phyloP scores from a whole-genome alignment of 352 stramenopile species.

The Globisporangium polare region DNA sequence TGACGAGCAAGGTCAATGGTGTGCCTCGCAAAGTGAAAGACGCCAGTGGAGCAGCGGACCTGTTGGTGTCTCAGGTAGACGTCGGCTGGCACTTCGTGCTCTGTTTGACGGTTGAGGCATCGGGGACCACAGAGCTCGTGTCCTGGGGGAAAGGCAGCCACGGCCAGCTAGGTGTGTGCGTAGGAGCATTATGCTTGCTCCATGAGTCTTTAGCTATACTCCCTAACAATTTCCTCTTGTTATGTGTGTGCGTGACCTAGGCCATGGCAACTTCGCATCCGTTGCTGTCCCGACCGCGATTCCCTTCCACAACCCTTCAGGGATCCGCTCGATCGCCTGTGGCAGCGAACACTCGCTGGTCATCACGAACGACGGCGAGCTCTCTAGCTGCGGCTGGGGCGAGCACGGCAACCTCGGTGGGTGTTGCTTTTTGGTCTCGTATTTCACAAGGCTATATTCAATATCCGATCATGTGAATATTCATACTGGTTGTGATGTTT shows the following conservation, averaged over 20 bases:
- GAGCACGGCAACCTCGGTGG: slow-evolving; percentile 83
- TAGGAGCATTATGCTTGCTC: not conserved
- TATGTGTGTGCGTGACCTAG: not conserved
- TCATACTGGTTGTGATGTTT: too few relatives aligned
- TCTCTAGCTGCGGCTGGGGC: slow-evolving; percentile 80
- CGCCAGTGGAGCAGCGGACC: not conserved
- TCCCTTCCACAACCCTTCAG: slow-evolving; percentile 18
- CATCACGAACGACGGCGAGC: slow-evolving; percentile 35
- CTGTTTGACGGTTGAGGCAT: slow-evolving; percentile 28
- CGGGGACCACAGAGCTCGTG: slow-evolving; percentile 22
- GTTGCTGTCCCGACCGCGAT: slow-evolving; percentile 9
- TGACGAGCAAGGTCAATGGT: slow-evolving; percentile 19
- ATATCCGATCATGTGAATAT: too few relatives aligned
- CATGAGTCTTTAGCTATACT: not conserved
- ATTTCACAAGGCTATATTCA: too few relatives aligned
- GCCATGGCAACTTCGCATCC: slow-evolving; percentile 15
- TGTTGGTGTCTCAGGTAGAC: slow-evolving; percentile 32
- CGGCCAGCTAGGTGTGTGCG: slow-evolving; percentile 57
- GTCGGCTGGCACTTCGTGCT: slow-evolving; percentile 82
- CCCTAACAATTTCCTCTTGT: too few relatives aligned
- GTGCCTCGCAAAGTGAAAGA: slow-evolving; percentile 20
- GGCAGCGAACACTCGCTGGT: slow-evolving; percentile 76
- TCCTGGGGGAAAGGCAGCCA: slow-evolving; percentile 78
- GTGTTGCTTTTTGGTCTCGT: slow-evolving; percentile 4
- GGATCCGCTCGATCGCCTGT: slow-evolving; percentile 50